Evolutionary conservation across 495 filamentous ascomycete species (phyloP).

Genomic region (Penicillium bialowiezense): DNA sequence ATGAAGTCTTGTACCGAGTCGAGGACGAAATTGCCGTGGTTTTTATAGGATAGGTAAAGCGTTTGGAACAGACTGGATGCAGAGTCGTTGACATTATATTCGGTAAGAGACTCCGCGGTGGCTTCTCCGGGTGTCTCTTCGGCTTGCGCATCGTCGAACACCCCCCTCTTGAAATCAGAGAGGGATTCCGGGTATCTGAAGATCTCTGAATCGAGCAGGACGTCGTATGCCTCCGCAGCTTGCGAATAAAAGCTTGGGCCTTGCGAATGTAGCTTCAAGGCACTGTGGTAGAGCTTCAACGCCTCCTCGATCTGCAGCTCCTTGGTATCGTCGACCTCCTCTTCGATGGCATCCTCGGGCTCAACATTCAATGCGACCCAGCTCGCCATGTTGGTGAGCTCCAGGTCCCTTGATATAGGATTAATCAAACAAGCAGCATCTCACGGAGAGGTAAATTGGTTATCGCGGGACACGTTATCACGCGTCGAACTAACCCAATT

Average conservation of each 20-base stretch:
- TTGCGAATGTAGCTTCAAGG: slow-evolving; percentile 87
- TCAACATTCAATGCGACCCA: slow-evolving; percentile 90
- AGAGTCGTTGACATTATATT: slow-evolving; percentile 54
- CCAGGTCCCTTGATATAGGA: slow-evolving; percentile 5
- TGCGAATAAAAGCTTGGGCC: slow-evolving; percentile 71
- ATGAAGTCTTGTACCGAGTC: slow-evolving; percentile 61
- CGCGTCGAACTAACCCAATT: slow-evolving; percentile 35
- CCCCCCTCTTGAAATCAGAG: slow-evolving; percentile 69
- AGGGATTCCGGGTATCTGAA: slow-evolving; percentile 85
- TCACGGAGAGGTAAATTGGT: too few species aligned
- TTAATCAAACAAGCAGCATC: not conserved
- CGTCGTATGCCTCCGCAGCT: slow-evolving; percentile 78
- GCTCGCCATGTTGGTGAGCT: slow-evolving; percentile 40
- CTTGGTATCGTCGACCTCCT: slow-evolving; percentile 91
- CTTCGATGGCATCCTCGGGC: slow-evolving; percentile 82
- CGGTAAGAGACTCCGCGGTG: slow-evolving; percentile 41
- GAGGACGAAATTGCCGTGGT: slow-evolving; percentile 83
- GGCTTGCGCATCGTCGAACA: slow-evolving; percentile 56
- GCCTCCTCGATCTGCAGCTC: slow-evolving; percentile 98
- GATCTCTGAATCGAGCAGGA: slow-evolving; percentile 86
- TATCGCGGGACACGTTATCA: slow-evolving; percentile 24
- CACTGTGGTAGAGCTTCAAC: slow-evolving; percentile 89
- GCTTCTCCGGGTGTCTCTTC: slow-evolving; percentile 42
- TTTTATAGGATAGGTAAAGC: slow-evolving; percentile 90
- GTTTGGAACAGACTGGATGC: slow-evolving; percentile 82